A percentile compares a stretch with the other conserved stretches of the same genome.
Evolutionary conservation across 2,329 filamentous ascomycete genomes (phyloP).

Genomic region (Colletotrichum magnum): DNA sequence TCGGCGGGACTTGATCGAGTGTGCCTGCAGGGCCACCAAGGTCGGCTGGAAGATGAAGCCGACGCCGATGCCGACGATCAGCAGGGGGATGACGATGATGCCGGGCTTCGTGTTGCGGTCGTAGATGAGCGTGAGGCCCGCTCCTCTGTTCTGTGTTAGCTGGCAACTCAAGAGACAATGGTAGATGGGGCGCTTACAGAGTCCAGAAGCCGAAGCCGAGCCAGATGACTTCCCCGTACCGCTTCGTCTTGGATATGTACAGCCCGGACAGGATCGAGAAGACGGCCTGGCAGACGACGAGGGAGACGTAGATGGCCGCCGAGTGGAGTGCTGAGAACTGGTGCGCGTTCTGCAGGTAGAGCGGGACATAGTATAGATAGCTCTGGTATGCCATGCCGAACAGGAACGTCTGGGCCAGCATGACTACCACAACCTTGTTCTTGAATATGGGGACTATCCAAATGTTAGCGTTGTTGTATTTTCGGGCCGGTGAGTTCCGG

Average conservation of each 20-base stretch:
- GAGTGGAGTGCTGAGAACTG: conserved; percentile 57
- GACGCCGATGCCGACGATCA: conserved; percentile 66
- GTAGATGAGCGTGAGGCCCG: conserved; percentile 67
- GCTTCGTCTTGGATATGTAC: conserved; percentile 69
- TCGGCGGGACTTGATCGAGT: conserved; percentile 68
- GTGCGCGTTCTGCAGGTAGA: conserved; percentile 72
- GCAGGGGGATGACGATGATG: conserved; percentile 64
- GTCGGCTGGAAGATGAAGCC: conserved; percentile 64
- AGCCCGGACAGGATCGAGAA: conserved; percentile 65
- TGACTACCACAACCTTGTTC: conserved; percentile 64
- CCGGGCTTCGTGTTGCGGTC: conserved; percentile 58
- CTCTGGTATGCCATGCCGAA: conserved; percentile 72
- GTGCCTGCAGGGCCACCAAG: conserved; percentile 71
- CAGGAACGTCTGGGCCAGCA: conserved; percentile 72
- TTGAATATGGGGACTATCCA: conserved; percentile 65
- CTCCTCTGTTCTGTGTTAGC: conserved; percentile 50
- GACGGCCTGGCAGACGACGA: conserved; percentile 62
- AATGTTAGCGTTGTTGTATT: neutral
- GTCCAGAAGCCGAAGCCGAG: conserved; percentile 53
- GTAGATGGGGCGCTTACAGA: conserved; percentile 44
- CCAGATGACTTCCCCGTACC: conserved; percentile 73
- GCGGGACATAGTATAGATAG: conserved; percentile 72
- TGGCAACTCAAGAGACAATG: neutral
- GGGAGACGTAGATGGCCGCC: conserved; percentile 64
- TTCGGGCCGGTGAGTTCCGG: rapidly evolving